Evolutionary conservation across 31 red algal species (phyloP), one percentile per base, ranked within the genome.

Genomic region (Asparagopsis taxiformis): DNA sequence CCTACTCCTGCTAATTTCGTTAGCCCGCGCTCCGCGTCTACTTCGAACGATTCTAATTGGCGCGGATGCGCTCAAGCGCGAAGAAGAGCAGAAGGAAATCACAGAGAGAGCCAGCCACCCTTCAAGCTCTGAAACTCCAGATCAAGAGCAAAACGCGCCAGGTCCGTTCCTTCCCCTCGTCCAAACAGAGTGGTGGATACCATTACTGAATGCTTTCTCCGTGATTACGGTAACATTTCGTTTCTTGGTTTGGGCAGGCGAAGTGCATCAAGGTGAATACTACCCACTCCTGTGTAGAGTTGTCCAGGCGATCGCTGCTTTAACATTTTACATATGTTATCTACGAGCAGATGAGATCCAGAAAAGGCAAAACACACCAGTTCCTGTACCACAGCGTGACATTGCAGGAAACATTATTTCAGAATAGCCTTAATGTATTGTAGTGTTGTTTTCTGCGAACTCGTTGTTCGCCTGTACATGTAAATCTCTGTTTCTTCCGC

Each of bases 401-500:
- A 62, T 62, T 13, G 58, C 58, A 7, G 58, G 58, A 13, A 62
- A 62, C 29, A 62, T 62, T 28, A 62, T 55, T n/a, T n/a, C n/a
- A n/a, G n/a, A n/a, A n/a, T n/a, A n/a, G n/a, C n/a, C n/a, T n/a
- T n/a, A n/a, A n/a, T n/a, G n/a, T n/a, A n/a, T n/a, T n/a, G n/a
- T n/a, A n/a, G n/a, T n/a, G n/a, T n/a, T n/a, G n/a, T n/a, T n/a
- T n/a, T n/a, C n/a, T n/a, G n/a, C n/a, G n/a, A n/a, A n/a, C n/a
- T n/a, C n/a, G n/a, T n/a, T n/a, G n/a, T n/a, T n/a, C n/a, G n/a
- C n/a, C n/a, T n/a, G n/a, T n/a, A n/a, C n/a, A n/a, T n/a, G n/a
- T n/a, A n/a, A n/a, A n/a, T n/a, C n/a, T n/a, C n/a, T n/a, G n/a
- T n/a, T n/a, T n/a, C n/a, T n/a, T n/a, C n/a, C n/a, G n/a, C n/a